phyloP scores from a whole-genome alignment of 371 early-diverging fungal species.

The Apophysomyces variabilis region DNA sequence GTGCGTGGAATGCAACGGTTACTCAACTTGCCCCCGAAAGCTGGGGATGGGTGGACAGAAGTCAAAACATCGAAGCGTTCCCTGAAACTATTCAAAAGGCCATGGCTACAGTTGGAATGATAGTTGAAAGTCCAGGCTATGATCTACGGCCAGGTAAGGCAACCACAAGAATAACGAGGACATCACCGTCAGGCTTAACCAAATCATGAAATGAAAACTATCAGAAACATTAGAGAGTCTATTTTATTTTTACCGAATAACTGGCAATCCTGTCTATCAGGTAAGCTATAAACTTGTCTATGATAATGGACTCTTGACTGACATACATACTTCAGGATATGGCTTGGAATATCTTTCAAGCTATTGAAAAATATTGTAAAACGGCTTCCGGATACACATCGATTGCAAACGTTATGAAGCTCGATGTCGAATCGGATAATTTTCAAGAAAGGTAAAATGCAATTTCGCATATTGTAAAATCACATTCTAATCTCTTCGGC shows the following conservation, averaged over 20 bases:
- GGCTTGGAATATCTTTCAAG: slow-evolving; percentile 73
- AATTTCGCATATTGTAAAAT: neutral
- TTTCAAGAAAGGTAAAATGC: slow-evolving; percentile 53
- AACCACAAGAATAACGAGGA: neutral
- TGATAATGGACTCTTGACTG: slow-evolving; percentile 67
- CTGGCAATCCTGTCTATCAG: slow-evolving; percentile 70
- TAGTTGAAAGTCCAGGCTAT: slow-evolving; percentile 24
- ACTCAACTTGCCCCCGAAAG: slow-evolving; percentile 51
- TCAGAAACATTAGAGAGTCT: slow-evolving; percentile 78
- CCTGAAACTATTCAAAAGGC: slow-evolving; percentile 32
- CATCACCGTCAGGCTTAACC: neutral
- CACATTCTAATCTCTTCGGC: neutral
- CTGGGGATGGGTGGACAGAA: slow-evolving; percentile 50
- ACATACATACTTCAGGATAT: slow-evolving; percentile 63
- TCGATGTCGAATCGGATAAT: slow-evolving; percentile 41
- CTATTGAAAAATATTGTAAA: slow-evolving; percentile 46
- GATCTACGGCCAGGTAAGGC: slow-evolving; percentile 60
- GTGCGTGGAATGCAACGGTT: slow-evolving; percentile 41
- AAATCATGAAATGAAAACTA: no score
- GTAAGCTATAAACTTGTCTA: slow-evolving; percentile 51
- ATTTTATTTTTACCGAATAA: slow-evolving; percentile 73
- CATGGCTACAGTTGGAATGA: slow-evolving; percentile 31
- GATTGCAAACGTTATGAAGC: slow-evolving; percentile 33
- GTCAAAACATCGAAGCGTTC: slow-evolving; percentile 22
- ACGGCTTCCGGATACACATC: slow-evolving; percentile 48